Evolutionary conservation across 805 yeast species (phyloP).

Genomic region (Saturnispora sekii): DNA sequence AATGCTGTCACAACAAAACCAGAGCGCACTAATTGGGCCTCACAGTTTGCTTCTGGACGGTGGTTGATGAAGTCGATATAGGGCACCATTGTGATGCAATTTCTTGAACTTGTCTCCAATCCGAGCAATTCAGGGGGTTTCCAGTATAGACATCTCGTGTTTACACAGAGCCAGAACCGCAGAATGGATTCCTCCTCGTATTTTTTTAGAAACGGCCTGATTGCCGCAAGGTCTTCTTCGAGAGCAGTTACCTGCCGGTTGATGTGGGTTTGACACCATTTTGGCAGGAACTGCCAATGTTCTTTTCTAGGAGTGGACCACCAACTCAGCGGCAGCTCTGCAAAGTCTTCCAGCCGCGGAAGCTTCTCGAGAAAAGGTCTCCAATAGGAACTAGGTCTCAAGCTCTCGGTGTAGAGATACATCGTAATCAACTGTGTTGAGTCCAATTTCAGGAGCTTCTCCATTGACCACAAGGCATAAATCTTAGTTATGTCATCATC

Average conservation of each 20-base stretch:
- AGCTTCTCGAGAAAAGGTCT: constrained; percentile 54
- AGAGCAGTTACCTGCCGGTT: constrained; percentile 35
- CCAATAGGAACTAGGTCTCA: constrained; percentile 49
- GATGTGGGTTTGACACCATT: constrained; percentile 31
- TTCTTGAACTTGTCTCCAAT: constrained; percentile 26
- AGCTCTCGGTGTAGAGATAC: constrained; percentile 37
- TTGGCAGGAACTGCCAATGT: constrained; percentile 35
- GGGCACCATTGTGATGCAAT: constrained; percentile 83
- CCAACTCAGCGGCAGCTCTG: constrained; percentile 59
- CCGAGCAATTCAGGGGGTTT: constrained; percentile 33
- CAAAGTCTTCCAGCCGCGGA: constrained; percentile 48
- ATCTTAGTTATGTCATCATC: constrained; percentile 7
- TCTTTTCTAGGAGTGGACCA: background rate
- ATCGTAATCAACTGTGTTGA: constrained; percentile 54
- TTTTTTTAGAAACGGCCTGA: background rate
- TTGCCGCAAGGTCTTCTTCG: constrained; percentile 33
- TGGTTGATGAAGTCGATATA: constrained; percentile 85
- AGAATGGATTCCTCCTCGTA: constrained; percentile 29
- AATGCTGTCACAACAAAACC: constrained; percentile 47
- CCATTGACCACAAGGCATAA: constrained; percentile 15
- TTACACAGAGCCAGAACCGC: constrained; percentile 81
- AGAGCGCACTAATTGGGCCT: constrained; percentile 32
- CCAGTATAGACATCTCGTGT: constrained; percentile 85
- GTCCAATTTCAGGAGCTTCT: constrained; percentile 33
- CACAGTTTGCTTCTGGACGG: constrained; percentile 40